Percentiles rank a stretch among this genome's conserved stretches.
Conservation (phyloP, 768 basidiomycete genomes). For the Baorangia bicolor region DNA sequence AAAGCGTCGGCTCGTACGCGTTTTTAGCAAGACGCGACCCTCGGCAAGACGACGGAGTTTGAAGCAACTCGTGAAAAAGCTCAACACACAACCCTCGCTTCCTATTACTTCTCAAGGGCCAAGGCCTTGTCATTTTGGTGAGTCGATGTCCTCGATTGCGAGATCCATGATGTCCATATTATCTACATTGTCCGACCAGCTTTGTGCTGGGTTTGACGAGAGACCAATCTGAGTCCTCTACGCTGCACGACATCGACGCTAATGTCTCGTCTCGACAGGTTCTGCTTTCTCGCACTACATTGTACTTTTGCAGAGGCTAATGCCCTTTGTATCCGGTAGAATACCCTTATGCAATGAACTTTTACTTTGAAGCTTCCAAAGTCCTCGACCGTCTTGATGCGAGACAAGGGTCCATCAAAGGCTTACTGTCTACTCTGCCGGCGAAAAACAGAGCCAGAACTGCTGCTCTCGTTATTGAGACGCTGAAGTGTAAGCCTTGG, state of each 20-base stretch:
- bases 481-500: conserved; percentile 78
- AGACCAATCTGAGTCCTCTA: conserved; percentile 26
- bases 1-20: conserved; percentile 14
- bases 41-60: conserved; percentile 36
- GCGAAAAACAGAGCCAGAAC: conserved; percentile 75
- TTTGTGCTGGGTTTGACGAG: conserved; percentile 51
- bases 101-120: not conserved
- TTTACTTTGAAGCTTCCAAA: conserved; percentile 89
- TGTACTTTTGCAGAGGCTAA: conserved; percentile 28
- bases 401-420: conserved; percentile 91
- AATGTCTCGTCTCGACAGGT: conserved; percentile 24
- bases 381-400: conserved; percentile 82
- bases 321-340: conserved; percentile 27
- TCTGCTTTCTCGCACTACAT: conserved; percentile 14
- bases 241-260: conserved; percentile 21
- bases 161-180: conserved; percentile 61
- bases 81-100: not conserved
- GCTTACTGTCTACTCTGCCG: conserved; percentile 70
- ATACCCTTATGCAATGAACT: conserved; percentile 67
- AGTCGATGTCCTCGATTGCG: conserved; percentile 13
- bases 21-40: conserved; percentile 29
- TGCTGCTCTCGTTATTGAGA: conserved; percentile 89
- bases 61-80: conserved; percentile 9
- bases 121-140: conserved; percentile 11
- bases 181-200: conserved; percentile 92